Evolutionary conservation across 164 flowering plant species (phyloP).

Genomic region (Buxus sempervirens): DNA sequence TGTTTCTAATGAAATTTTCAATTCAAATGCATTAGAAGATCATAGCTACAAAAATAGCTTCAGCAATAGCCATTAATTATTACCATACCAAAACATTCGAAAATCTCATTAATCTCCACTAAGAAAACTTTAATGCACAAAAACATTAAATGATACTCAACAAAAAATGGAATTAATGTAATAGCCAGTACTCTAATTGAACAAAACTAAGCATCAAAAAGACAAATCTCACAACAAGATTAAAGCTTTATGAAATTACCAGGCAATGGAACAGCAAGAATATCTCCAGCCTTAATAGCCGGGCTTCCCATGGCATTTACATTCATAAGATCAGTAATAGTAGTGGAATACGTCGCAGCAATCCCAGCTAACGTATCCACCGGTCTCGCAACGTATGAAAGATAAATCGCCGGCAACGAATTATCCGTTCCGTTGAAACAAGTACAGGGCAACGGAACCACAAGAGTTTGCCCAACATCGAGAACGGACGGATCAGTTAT

Average conservation of each 20-base stretch:
- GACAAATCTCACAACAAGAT: background rate
- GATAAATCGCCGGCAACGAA: conserved; percentile 62
- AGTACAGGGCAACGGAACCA: conserved; percentile 84
- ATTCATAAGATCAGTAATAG: conserved; percentile 78
- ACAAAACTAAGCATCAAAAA: background rate
- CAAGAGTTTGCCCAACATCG: conserved; percentile 56
- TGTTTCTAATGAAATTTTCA: no score
- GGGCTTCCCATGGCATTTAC: conserved; percentile 81
- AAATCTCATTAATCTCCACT: no score
- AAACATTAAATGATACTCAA: no score
- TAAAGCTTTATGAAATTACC: conserved; percentile 35
- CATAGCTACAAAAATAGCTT: no score
- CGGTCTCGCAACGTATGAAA: conserved; percentile 70
- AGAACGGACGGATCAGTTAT: conserved; percentile 55
- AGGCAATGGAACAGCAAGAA: conserved; percentile 85
- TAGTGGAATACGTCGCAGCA: conserved; percentile 63
- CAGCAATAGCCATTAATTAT: no score
- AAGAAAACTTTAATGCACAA: no score
- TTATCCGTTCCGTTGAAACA: conserved; percentile 84
- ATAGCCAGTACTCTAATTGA: background rate
- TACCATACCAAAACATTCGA: no score
- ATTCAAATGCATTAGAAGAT: no score
- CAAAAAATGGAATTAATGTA: no score
- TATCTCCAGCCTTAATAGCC: conserved; percentile 63
- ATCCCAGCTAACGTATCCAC: conserved; percentile 62